Evolutionary conservation across 2,329 filamentous ascomycete genomes (phyloP).

Genomic region (Geosmithia putterillii): DNA sequence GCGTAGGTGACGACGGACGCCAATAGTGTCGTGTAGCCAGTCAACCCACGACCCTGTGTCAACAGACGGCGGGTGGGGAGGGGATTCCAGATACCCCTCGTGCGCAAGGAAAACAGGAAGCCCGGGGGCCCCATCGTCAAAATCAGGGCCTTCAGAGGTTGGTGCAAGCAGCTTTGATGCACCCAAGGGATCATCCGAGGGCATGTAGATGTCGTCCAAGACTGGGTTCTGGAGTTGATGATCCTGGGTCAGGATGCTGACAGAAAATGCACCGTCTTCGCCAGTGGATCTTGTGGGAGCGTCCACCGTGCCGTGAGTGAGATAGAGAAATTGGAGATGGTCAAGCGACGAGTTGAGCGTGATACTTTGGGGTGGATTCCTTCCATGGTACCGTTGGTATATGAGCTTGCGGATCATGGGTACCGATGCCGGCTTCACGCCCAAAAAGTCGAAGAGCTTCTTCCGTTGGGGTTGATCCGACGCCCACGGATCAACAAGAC

Average conservation of each 20-base stretch:
- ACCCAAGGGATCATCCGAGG: not conserved
- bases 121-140: slow-evolving; percentile 1
- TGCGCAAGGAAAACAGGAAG: not conserved
- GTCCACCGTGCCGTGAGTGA: not conserved
- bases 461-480: slow-evolving; percentile 2
- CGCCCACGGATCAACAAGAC: slow-evolving; percentile 2
- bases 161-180: not conserved
- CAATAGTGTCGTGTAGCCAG: not conserved
- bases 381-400: not conserved
- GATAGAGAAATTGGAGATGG: slow-evolving; percentile 5
- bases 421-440: slow-evolving; percentile 1
- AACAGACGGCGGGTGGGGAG: not conserved
- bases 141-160: not conserved
- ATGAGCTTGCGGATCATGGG: not conserved
- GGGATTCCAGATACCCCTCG: not conserved
- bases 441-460: slow-evolving; percentile 3
- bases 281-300: too few relatives aligned
- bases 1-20: not conserved
- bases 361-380: not conserved
- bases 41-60: not conserved
- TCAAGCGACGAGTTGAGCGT: not conserved
- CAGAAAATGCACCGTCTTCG: not conserved
- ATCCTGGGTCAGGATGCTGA: not conserved
- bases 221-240: not conserved
- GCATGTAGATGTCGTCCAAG: not conserved